Evolutionary conservation across 2,329 filamentous ascomycete genomes (phyloP).

Genomic region (Pseudogymnoascus verrucosus): DNA sequence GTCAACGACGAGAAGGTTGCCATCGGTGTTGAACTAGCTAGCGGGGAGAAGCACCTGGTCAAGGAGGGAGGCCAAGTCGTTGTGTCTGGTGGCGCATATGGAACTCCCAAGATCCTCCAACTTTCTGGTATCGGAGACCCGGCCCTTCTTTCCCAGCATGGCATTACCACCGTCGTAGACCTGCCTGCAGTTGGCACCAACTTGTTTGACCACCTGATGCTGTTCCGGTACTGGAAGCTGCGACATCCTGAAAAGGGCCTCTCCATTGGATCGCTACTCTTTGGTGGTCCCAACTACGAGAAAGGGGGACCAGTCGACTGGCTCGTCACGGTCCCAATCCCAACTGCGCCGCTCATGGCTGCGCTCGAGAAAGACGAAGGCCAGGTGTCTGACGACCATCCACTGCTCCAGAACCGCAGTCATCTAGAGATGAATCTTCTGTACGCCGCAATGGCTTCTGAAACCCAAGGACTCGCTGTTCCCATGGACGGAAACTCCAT

Average conservation of each 20-base stretch:
- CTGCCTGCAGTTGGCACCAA: constrained; percentile 24
- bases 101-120: constrained; percentile 24
- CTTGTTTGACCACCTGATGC: constrained; percentile 12
- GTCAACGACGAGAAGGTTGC: constrained; percentile 16
- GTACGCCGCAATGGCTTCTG: not conserved
- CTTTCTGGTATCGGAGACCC: constrained; percentile 24
- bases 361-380: constrained; percentile 6
- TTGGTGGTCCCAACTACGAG: constrained; percentile 7
- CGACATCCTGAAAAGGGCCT: constrained; percentile 11
- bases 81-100: constrained; percentile 18
- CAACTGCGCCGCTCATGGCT: not conserved
- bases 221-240: constrained; percentile 14
- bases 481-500: constrained; percentile 14
- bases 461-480: constrained; percentile 4
- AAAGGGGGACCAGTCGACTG: constrained; percentile 13
- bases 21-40: constrained; percentile 11
- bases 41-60: not conserved
- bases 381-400: not conserved
- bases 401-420: not conserved
- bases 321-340: constrained; percentile 7
- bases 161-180: constrained; percentile 29
- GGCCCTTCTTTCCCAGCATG: constrained; percentile 11
- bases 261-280: constrained; percentile 11
- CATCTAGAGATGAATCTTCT: not conserved
- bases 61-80: constrained; percentile 29